These are phyloP conservation scores for Dioszegia aurantiaca DNA, from an alignment of 768 basidiomycete genomes.

Conservation along the genomic window DNA sequence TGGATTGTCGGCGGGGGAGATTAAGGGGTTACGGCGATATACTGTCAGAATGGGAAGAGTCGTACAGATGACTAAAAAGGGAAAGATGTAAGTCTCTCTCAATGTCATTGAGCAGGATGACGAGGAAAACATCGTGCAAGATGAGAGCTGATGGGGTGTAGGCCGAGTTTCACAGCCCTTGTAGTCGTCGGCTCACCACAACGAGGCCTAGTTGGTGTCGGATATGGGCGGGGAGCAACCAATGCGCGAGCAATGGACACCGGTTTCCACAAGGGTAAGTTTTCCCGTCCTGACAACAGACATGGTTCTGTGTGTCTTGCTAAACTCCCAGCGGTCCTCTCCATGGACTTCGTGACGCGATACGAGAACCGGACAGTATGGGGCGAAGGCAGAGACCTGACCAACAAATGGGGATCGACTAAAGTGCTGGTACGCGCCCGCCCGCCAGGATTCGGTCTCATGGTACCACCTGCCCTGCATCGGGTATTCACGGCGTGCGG, in stretches of 20 bases:
- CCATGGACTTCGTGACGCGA: constrained; percentile 89
- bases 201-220: constrained; percentile 49
- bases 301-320: background rate
- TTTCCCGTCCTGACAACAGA: background rate
- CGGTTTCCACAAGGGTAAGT: constrained; percentile 46
- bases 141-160: constrained; percentile 6
- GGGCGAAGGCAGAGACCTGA: constrained; percentile 66
- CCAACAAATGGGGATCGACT: constrained; percentile 78
- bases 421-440: constrained; percentile 67
- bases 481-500: constrained; percentile 84
- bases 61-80: constrained; percentile 89
- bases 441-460: constrained; percentile 77
- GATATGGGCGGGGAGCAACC: constrained; percentile 45
- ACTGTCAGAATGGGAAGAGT: constrained; percentile 58
- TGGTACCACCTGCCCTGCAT: constrained; percentile 84
- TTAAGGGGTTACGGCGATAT: constrained; percentile 51
- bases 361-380: constrained; percentile 93
- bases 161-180: constrained; percentile 38
- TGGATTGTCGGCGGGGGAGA: constrained; percentile 47
- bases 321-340: constrained; percentile 64
- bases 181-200: constrained; percentile 51
- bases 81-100: constrained; percentile 60
- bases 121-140: background rate
- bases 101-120: too few relatives aligned
- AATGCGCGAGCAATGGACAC: constrained; percentile 39